Conservation (phyloP, 352 stramenopile genomes). For the Pythium sp. region DNA sequence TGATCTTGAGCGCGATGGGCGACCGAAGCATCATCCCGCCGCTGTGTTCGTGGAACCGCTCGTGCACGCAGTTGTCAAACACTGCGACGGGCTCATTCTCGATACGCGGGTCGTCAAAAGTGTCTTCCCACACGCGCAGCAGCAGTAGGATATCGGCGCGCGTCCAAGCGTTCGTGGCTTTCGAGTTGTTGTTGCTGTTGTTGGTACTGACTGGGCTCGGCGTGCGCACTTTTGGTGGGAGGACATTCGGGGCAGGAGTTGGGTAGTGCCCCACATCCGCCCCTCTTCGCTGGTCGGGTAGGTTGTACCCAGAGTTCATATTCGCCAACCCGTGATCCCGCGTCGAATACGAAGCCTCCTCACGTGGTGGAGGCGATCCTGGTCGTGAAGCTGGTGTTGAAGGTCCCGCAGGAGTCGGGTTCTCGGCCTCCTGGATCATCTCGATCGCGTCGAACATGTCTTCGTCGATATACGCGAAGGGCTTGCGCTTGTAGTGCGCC, state of each 20-base stretch:
- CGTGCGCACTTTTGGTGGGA: background rate
- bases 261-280: background rate
- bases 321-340: background rate
- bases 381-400: no score
- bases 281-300: background rate
- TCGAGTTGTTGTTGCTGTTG: constrained; percentile 4
- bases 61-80: constrained; percentile 15
- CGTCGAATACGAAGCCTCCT: background rate
- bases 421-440: constrained; percentile 13
- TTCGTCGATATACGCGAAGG: constrained; percentile 18
- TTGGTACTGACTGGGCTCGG: background rate
- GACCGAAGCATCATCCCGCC: constrained; percentile 4
- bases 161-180: constrained; percentile 16
- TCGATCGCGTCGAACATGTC: constrained; percentile 20
- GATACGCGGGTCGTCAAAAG: constrained; percentile 13
- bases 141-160: constrained; percentile 13
- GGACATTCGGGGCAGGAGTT: background rate
- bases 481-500: constrained; percentile 18
- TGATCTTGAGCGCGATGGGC: constrained; percentile 17
- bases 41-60: constrained; percentile 7
- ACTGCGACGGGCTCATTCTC: constrained; percentile 6
- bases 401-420: background rate
- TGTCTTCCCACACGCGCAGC: constrained; percentile 14
- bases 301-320: background rate
- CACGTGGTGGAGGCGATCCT: background rate